Evolutionary conservation across 1,284 basidiomycete genomes (phyloP).

Genomic region (Rhodofomes roseus): DNA sequence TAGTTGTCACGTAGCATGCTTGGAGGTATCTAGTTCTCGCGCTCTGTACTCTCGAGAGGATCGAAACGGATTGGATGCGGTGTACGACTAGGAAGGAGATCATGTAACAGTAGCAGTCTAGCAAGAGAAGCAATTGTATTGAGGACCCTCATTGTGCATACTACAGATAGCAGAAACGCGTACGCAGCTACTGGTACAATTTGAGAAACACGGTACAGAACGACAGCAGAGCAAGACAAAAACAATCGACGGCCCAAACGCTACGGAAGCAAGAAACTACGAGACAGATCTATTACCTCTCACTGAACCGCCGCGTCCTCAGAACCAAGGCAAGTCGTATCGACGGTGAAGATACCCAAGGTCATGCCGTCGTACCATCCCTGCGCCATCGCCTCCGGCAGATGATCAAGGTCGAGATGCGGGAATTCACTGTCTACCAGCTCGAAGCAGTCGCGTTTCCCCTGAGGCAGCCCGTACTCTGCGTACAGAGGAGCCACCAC

Average conservation of each 20-base stretch:
- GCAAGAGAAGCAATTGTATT: no score
- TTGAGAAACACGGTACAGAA: no score
- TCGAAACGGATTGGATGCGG: no score
- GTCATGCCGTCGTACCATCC: conserved; percentile 29
- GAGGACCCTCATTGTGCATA: no score
- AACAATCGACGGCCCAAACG: no score
- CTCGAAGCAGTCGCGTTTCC: conserved; percentile 19
- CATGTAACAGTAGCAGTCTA: no score
- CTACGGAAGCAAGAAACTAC: neutral
- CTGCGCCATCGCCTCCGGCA: conserved; percentile 28
- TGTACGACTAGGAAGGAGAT: no score
- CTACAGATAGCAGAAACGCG: no score
- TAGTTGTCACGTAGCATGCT: neutral
- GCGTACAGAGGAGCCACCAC: conserved; percentile 30
- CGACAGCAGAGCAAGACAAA: neutral
- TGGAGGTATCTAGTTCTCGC: no score
- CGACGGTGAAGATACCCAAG: conserved; percentile 30
- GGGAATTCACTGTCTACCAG: conserved; percentile 26
- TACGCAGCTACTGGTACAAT: no score
- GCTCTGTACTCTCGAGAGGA: no score
- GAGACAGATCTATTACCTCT: neutral
- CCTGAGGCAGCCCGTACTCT: conserved; percentile 17
- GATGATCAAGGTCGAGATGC: conserved; percentile 37
- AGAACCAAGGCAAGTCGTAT: conserved; percentile 13
- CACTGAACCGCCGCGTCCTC: neutral